phyloP scores from a whole-genome alignment of 192 early-diverging fungal species.

The Haplosporangium gracile region DNA sequence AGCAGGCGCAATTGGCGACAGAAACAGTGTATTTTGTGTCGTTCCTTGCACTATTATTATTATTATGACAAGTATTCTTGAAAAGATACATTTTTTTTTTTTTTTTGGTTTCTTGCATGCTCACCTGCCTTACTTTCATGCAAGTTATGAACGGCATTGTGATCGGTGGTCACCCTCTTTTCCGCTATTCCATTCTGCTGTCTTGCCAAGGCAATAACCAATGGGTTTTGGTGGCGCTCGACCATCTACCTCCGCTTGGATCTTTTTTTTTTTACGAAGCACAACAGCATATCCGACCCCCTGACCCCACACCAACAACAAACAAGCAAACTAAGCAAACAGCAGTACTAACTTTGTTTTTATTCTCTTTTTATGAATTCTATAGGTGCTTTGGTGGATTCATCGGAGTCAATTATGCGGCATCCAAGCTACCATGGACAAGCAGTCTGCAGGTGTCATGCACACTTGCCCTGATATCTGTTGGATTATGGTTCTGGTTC shows the following conservation, averaged over 20 bases:
- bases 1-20: too few relatives aligned
- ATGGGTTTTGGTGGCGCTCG: background rate
- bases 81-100: background rate
- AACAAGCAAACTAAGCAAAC: constrained; percentile 44
- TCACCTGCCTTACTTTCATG: background rate
- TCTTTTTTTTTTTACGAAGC: background rate
- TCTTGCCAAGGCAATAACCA: background rate
- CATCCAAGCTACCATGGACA: constrained; percentile 73
- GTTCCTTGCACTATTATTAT: too few relatives aligned
- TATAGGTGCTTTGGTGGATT: constrained; percentile 61
- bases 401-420: constrained; percentile 75
- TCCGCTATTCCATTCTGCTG: background rate
- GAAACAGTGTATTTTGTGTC: too few relatives aligned
- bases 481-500: constrained; percentile 80
- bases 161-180: background rate
- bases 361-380: background rate
- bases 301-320: background rate
- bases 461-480: constrained; percentile 67
- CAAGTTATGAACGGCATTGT: background rate
- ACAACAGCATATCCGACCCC: background rate
- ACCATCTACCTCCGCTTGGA: background rate
- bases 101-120: constrained; percentile 13
- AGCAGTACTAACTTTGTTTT: constrained; percentile 15
- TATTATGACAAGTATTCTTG: background rate
- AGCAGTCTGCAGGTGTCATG: constrained; percentile 70